Evolutionary conservation across 257 asterid genomes (phyloP).

Genomic region (Dorcoceras hygrometricum): DNA sequence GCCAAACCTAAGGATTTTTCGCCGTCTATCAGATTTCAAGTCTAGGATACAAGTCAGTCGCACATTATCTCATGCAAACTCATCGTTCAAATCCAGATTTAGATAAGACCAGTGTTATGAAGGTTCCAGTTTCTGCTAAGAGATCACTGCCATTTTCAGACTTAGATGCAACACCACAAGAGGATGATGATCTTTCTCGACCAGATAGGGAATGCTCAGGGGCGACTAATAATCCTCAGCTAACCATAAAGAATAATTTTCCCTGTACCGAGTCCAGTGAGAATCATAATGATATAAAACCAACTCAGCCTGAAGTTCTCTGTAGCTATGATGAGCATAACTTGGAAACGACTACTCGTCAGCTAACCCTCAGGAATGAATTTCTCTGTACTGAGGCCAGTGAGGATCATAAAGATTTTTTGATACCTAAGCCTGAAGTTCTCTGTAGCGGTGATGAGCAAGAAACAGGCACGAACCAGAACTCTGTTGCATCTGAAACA

Average conservation of each 20-base stretch:
- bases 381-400: slow-evolving; percentile 8
- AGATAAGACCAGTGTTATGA: slow-evolving; percentile 27
- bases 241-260: background rate
- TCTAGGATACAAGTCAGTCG: slow-evolving; percentile 88
- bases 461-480: slow-evolving; percentile 27
- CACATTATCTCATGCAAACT: slow-evolving; percentile 93
- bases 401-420: slow-evolving; percentile 6
- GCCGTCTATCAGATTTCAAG: slow-evolving; percentile 44
- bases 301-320: slow-evolving; percentile 18
- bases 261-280: slow-evolving; percentile 9
- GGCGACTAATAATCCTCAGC: slow-evolving; percentile 13
- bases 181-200: slow-evolving; percentile 31
- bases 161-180: slow-evolving; percentile 29
- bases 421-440: slow-evolving; percentile 11
- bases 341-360: too few species aligned
- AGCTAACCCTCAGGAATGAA: background rate
- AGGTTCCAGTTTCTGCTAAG: slow-evolving; percentile 56
- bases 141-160: slow-evolving; percentile 67
- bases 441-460: slow-evolving; percentile 18
- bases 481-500: slow-evolving; percentile 27
- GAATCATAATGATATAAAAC: background rate
- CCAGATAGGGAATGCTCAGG: slow-evolving; percentile 14
- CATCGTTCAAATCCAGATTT: slow-evolving; percentile 38
- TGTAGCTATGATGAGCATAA: slow-evolving; percentile 18
- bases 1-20: background rate